Percentiles rank a stretch among this genome's conserved stretches.
Conservation (phyloP, 108 stramenopile species). For the Cylindrotheca closterium region DNA sequence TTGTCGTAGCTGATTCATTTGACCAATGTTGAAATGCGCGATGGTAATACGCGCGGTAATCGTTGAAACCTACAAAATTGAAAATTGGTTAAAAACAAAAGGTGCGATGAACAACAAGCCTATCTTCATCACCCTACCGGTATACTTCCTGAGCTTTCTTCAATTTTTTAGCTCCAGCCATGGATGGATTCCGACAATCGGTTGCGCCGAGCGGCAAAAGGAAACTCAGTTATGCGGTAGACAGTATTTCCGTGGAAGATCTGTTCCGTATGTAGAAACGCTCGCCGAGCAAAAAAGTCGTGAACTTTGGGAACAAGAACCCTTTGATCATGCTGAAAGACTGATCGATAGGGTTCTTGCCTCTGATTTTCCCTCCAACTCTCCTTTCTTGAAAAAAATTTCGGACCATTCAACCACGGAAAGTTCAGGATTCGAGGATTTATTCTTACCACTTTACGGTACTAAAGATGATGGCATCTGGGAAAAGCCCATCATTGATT, state of each 20-base stretch:
- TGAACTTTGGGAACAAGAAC: conserved; percentile 22
- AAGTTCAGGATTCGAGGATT: conserved; percentile 15
- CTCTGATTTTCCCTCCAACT: background rate
- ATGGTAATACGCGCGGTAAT: no score
- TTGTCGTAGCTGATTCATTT: no score
- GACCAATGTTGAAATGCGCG: no score
- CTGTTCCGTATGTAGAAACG: conserved; percentile 24
- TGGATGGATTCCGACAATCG: background rate
- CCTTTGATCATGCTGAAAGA: conserved; percentile 3
- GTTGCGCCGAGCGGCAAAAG: background rate
- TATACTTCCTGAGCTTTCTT: no score
- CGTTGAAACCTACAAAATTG: no score
- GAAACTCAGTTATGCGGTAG: background rate
- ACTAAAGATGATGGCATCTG: background rate
- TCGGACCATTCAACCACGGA: background rate
- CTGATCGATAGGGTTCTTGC: conserved; percentile 5
- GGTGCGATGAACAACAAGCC: no score
- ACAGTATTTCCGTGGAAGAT: background rate
- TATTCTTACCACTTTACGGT: conserved; percentile 14
- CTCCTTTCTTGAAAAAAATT: background rate
- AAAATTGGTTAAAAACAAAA: no score
- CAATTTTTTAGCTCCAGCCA: background rate
- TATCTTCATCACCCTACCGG: no score
- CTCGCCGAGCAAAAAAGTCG: conserved; percentile 20
- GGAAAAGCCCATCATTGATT: background rate